These are phyloP conservation scores for Exophiala alcalophila DNA, from an alignment of 2,329 filamentous ascomycete genomes.

Conservation along the genomic window DNA sequence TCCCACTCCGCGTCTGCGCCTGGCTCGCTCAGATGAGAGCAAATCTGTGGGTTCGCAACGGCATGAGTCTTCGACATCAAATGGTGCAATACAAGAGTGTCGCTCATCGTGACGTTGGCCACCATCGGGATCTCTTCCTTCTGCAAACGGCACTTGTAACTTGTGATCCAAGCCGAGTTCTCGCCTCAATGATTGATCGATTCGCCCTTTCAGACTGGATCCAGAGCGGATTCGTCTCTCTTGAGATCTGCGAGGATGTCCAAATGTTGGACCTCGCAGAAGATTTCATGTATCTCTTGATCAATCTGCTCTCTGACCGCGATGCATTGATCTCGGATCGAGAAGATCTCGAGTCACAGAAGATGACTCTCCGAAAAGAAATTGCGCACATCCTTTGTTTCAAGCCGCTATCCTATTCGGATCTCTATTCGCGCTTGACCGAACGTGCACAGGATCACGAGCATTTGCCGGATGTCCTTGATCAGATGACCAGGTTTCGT, in stretches of 20 bases:
- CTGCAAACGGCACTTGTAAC: slow-evolving; percentile 86
- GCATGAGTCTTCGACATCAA: slow-evolving; percentile 91
- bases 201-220: slow-evolving; percentile 89
- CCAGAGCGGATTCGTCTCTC: slow-evolving; percentile 72
- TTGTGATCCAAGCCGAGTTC: slow-evolving; percentile 75
- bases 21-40: slow-evolving; percentile 99
- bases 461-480: slow-evolving; percentile 77
- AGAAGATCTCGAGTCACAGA: slow-evolving; percentile 62
- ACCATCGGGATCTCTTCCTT: slow-evolving; percentile 92
- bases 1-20: slow-evolving; percentile 85
- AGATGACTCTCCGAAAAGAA: slow-evolving; percentile 76
- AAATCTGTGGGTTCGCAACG: slow-evolving; percentile 97
- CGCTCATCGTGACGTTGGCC: slow-evolving; percentile 82
- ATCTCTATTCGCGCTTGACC: slow-evolving; percentile 78
- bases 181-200: slow-evolving; percentile 86
- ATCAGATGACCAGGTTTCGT: slow-evolving; percentile 85
- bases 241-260: slow-evolving; percentile 73
- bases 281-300: slow-evolving; percentile 90
- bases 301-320: slow-evolving; percentile 85
- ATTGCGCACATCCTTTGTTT: slow-evolving; percentile 94
- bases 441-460: slow-evolving; percentile 88
- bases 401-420: slow-evolving; percentile 91
- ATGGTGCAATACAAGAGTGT: slow-evolving; percentile 91
- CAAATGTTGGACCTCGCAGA: slow-evolving; percentile 93
- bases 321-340: slow-evolving; percentile 70